A percentile compares a stretch with the other conserved stretches of the same genome.
These are phyloP conservation scores for Gracilariopsis chorda DNA, from an alignment of 23 red algal genomes.

Conservation along the genomic window DNA sequence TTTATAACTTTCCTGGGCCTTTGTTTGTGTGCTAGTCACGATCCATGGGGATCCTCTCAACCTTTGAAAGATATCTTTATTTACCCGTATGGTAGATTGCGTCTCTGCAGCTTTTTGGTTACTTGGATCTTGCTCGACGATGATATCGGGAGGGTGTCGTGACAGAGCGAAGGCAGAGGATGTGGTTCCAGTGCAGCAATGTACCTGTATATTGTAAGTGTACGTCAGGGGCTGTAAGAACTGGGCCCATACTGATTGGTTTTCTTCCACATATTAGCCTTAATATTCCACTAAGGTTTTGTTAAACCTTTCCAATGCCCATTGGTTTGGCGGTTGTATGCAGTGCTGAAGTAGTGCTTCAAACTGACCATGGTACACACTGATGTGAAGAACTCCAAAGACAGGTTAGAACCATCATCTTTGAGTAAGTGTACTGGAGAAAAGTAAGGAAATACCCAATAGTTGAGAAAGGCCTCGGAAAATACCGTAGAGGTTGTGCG, in stretches of 20 bases:
- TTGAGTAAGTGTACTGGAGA: background rate
- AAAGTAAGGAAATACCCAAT: background rate
- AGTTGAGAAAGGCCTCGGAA: slow-evolving; percentile 21
- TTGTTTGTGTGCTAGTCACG: background rate
- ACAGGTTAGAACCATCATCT: slow-evolving; percentile 3
- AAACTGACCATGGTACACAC: background rate
- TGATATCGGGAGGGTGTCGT: background rate
- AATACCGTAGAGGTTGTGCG: too few species aligned
- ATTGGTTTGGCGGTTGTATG: slow-evolving; percentile 38
- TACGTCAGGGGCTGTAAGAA: background rate
- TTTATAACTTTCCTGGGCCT: background rate
- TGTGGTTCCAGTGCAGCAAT: background rate
- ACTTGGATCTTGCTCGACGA: background rate
- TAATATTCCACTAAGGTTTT: too few species aligned
- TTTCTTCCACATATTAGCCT: background rate
- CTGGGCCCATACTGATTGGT: background rate
- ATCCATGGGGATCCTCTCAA: background rate
- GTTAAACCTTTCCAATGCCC: slow-evolving; percentile 14
- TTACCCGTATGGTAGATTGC: background rate
- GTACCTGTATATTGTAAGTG: background rate
- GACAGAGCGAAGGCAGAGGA: background rate
- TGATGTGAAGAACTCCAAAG: slow-evolving; percentile 5
- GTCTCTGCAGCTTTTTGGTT: background rate
- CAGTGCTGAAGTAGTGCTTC: slow-evolving; percentile 1
- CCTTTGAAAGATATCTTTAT: background rate